A percentile compares a stretch with the other conserved stretches of the same genome.
Conservation (phyloP, 176 grass and related monocot species). For the Avena eriantha region DNA sequence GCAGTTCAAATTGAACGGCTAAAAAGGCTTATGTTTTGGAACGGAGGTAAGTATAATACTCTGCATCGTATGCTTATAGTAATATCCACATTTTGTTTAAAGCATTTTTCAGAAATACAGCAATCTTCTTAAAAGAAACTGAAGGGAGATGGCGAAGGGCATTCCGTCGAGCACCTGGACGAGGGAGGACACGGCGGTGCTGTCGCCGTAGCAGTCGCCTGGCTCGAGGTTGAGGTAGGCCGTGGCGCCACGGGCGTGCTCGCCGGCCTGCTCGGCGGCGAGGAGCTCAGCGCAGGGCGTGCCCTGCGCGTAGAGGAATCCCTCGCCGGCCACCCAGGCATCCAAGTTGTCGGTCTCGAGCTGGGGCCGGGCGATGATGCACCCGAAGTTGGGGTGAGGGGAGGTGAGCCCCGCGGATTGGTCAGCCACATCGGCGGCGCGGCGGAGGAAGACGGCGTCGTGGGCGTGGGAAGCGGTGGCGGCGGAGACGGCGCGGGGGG, state of each 20-base stretch:
- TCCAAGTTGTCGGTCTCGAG: neutral
- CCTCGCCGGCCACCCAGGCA: conserved; percentile 62
- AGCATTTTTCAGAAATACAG: neutral
- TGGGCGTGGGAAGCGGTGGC: conserved; percentile 10
- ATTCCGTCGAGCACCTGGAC: conserved; percentile 61
- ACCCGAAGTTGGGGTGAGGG: conserved; percentile 93
- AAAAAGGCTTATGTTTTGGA: too few relatives aligned
- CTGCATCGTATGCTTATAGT: neutral
- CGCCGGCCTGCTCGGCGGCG: conserved; percentile 66
- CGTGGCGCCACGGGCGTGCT: conserved; percentile 63
- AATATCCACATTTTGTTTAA: neutral
- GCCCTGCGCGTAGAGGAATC: conserved; percentile 92
- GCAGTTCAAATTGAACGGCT: too few relatives aligned
- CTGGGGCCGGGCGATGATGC: conserved; percentile 62
- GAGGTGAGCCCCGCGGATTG: conserved; percentile 72
- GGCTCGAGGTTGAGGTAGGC: conserved; percentile 94
- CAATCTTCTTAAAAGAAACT: neutral
- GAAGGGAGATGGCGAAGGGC: neutral
- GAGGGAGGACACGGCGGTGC: conserved; percentile 63
- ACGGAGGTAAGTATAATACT: neutral
- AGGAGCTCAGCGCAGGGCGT: conserved; percentile 84
- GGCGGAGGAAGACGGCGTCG: conserved; percentile 55
- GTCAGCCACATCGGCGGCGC: conserved; percentile 79
- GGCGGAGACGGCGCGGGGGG: neutral
- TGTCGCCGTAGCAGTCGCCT: conserved; percentile 82